phyloP scores from a whole-genome alignment of 108 stramenopile genomes.

The Nitzschia palea region DNA sequence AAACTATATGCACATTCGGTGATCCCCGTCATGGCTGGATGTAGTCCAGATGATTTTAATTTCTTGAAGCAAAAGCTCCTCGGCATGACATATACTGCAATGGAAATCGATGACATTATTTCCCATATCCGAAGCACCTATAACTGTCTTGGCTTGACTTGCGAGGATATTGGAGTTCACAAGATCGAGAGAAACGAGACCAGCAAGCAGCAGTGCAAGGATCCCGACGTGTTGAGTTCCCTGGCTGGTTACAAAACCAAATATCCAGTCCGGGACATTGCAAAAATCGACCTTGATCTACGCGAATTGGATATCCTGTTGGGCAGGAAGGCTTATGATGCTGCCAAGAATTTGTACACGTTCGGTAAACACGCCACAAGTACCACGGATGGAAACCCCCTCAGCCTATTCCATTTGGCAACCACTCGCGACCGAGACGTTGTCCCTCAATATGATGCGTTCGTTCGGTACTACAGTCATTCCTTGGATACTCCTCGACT shows the following conservation, averaged over 20 bases:
- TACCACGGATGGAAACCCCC: constrained; percentile 8
- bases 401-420: constrained; percentile 47
- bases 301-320: constrained; percentile 61
- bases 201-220: constrained; percentile 15
- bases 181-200: constrained; percentile 23
- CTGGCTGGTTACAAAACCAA: constrained; percentile 62
- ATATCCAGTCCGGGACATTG: constrained; percentile 41
- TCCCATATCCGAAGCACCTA: constrained; percentile 47
- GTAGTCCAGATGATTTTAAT: constrained; percentile 45
- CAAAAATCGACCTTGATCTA: constrained; percentile 70
- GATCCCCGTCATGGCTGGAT: constrained; percentile 63
- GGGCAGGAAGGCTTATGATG: constrained; percentile 59
- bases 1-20: constrained; percentile 65
- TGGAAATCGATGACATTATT: constrained; percentile 54
- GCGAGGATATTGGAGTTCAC: constrained; percentile 66
- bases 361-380: constrained; percentile 49
- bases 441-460: constrained; percentile 63
- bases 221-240: constrained; percentile 5
- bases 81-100: constrained; percentile 25
- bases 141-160: constrained; percentile 67
- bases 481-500: background rate
- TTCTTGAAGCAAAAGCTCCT: constrained; percentile 55
- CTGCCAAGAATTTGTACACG: constrained; percentile 61
- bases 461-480: constrained; percentile 46
- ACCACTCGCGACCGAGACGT: constrained; percentile 47